Evolutionary conservation across 163 green algal species (phyloP).

Genomic region (Scenedesmus sp.): DNA sequence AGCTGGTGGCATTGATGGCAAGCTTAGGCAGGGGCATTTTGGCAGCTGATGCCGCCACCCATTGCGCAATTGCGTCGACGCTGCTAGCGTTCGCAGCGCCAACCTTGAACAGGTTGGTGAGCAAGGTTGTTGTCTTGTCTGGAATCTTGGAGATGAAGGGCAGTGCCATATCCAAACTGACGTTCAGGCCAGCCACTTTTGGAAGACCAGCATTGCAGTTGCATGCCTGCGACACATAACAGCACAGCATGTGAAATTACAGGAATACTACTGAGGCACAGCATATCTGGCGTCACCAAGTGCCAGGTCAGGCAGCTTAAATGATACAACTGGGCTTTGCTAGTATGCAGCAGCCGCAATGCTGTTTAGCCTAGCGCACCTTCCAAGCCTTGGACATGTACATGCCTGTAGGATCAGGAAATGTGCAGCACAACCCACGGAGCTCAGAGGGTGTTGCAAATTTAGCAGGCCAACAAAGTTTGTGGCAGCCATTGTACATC

Average conservation of each 20-base stretch:
- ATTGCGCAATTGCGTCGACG: not conserved
- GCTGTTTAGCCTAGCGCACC: not conserved
- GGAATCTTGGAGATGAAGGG: not conserved
- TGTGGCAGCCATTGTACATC: no score
- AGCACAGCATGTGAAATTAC: not conserved
- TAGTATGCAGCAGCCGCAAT: not conserved
- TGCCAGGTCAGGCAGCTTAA: not conserved
- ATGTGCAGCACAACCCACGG: not conserved
- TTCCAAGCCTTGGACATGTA: slow-evolving; percentile 5
- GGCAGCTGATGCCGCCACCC: not conserved
- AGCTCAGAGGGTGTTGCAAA: not conserved
- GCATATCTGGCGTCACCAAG: not conserved
- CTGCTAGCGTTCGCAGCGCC: not conserved
- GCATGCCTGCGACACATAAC: not conserved
- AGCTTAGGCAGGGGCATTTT: not conserved
- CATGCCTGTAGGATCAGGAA: not conserved
- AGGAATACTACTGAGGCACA: not conserved
- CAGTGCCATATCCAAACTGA: not conserved
- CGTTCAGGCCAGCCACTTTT: not conserved
- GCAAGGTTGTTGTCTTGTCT: not conserved
- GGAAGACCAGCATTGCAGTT: not conserved
- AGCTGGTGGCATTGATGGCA: not conserved
- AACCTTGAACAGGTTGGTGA: not conserved
- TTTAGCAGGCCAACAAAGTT: not conserved
- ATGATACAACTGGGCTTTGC: not conserved